Evolutionary conservation across 208 protist genomes (phyloP), one percentile per base, ranked within the genome.

Genomic region (Vickermania spadyakhi): DNA sequence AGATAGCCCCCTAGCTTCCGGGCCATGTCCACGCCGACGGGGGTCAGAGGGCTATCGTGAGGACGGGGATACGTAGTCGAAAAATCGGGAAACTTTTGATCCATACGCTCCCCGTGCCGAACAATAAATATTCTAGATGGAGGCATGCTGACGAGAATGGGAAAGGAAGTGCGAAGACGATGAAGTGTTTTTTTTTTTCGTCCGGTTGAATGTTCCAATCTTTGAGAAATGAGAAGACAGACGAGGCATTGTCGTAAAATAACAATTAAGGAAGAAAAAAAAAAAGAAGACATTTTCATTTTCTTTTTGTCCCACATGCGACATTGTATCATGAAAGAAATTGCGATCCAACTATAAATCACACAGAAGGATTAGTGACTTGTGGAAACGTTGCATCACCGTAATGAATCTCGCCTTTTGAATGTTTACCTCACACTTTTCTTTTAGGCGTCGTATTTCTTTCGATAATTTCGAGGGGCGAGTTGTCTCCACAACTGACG

Each of bases 51-150:
- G 13, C 53, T 30, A 28, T 68, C 63, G 30, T 68, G 63, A 5
- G 63, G 63, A 4, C 56, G 28, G n/a, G 3, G 41, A 3, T 52
- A 56, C 2, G 56, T 53, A 18, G 28, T 52, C 2, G 56, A 2
- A 23, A 55, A 68, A 18, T 51, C 53, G 45, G 49, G 63, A 27
- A 62, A 55, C 22, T 31, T 50, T 25, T 68, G 53, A 29, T 68
- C 63, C 21, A 52, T 42, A 2, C 63, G 63, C 36, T 62, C 56
- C n/a, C 63, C 56, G 30, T 68, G 63, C 18, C 63, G 3, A 18
- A 68, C 56, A 54, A 68, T 62, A 25, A 68, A 23, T 11, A 68
- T 36, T 45, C 36, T 45, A 45, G 36, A 45, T n/a, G 36, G 21
- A 13, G 52, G 13, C 26, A 23, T 30, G 18, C 13, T 56, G 52